Evolutionary conservation across 108 stramenopile genomes (phyloP).

Genomic region (Pelagomonas calceolata): DNA sequence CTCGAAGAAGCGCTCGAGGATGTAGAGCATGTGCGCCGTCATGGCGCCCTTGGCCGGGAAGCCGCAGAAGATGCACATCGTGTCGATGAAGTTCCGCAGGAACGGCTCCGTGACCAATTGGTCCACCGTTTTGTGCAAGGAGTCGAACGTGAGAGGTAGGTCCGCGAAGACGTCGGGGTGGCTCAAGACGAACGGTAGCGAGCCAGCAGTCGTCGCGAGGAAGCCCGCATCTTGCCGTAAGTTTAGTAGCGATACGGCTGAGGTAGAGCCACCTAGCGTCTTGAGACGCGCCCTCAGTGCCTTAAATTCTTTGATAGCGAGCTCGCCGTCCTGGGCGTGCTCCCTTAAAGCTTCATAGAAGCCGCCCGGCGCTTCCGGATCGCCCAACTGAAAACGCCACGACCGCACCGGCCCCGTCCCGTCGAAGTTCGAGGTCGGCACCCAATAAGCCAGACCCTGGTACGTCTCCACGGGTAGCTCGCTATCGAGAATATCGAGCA

Average conservation of each 20-base stretch:
- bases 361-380: neutral
- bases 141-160: conserved; percentile 71
- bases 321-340: conserved; percentile 66
- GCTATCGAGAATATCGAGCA: conserved; percentile 71
- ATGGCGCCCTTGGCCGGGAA: conserved; percentile 88
- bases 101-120: conserved; percentile 75
- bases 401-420: conserved; percentile 18
- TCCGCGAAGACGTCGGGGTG: conserved; percentile 79
- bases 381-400: conserved; percentile 76
- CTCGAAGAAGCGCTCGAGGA: conserved; percentile 79
- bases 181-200: conserved; percentile 63
- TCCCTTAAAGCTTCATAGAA: conserved; percentile 68
- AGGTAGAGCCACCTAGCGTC: conserved; percentile 70
- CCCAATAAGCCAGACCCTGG: conserved; percentile 76
- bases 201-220: conserved; percentile 72
- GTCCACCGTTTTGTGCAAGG: conserved; percentile 73
- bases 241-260: conserved; percentile 67
- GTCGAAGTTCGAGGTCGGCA: conserved; percentile 41
- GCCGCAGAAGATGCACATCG: conserved; percentile 85
- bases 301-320: conserved; percentile 73
- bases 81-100: conserved; percentile 77
- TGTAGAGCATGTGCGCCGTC: conserved; percentile 77
- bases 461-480: conserved; percentile 79
- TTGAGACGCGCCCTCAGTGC: conserved; percentile 59
- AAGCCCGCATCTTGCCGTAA: conserved; percentile 74